Evolutionary conservation across 1,284 basidiomycete species (phyloP).

Genomic region (Jaminaea rosea): DNA sequence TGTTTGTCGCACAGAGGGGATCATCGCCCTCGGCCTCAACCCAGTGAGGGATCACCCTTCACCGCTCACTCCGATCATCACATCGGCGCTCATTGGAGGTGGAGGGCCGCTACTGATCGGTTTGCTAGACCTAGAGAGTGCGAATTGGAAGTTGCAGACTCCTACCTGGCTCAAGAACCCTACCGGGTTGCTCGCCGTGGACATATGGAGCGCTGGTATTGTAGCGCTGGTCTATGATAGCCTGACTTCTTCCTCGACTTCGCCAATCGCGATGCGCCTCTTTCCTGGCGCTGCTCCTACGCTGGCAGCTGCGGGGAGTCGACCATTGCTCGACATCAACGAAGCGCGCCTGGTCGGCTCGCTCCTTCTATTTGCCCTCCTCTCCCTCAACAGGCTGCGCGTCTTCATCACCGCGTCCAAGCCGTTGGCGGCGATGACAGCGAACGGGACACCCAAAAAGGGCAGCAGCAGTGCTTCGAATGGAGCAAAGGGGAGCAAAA

Average conservation of each 20-base stretch:
- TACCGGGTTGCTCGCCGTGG: constrained; percentile 15
- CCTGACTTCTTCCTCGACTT: no score
- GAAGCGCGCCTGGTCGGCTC: not conserved
- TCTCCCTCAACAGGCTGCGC: not conserved
- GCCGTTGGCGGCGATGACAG: no score
- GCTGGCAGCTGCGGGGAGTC: no score
- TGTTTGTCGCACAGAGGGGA: constrained; percentile 28
- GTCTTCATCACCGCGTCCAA: not conserved
- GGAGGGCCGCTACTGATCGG: constrained; percentile 29
- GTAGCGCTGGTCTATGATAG: constrained; percentile 15
- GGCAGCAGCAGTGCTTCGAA: no score
- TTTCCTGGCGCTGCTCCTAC: no score
- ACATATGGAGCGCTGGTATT: constrained; percentile 16
- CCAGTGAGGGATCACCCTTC: constrained; percentile 12
- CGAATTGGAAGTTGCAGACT: constrained; percentile 23
- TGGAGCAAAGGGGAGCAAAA: no score
- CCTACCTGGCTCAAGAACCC: constrained; percentile 24
- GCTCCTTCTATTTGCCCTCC: not conserved
- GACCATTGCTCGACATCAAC: not conserved
- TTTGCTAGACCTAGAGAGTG: constrained; percentile 20
- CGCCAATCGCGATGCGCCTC: no score
- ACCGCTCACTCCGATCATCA: constrained; percentile 21
- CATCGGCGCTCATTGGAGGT: constrained; percentile 25
- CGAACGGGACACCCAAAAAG: no score
- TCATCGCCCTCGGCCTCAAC: constrained; percentile 21